Conservation (phyloP, 2,329 filamentous ascomycete species). For the Penicillium sp. region DNA sequence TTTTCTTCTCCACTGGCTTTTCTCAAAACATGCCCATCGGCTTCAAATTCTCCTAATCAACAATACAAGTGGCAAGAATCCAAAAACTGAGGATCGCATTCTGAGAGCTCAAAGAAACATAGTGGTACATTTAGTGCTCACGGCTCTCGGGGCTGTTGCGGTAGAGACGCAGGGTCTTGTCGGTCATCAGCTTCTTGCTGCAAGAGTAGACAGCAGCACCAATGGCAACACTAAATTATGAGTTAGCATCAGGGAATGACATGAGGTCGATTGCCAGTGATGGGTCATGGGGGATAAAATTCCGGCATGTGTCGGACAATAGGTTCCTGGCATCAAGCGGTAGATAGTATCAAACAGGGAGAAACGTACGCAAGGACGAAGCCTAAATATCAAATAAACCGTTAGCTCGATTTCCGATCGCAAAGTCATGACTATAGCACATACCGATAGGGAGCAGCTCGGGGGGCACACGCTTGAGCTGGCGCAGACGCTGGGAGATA, state of each 20-base stretch:
- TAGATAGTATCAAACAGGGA: constrained; percentile 9
- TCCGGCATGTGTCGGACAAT: constrained; percentile 9
- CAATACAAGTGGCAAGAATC: constrained; percentile 26
- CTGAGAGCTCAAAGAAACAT: constrained; percentile 30
- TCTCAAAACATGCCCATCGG: constrained; percentile 19
- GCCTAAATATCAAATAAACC: constrained; percentile 51
- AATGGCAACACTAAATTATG: constrained; percentile 59
- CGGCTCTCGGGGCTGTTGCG: constrained; percentile 59
- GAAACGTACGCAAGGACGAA: constrained; percentile 76
- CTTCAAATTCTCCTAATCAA: constrained; percentile 26
- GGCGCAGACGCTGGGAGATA: constrained; percentile 89
- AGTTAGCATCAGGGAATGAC: constrained; percentile 17
- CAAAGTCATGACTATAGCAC: constrained; percentile 30
- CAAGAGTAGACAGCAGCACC: constrained; percentile 78
- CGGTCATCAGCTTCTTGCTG: constrained; percentile 75
- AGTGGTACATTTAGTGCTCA: constrained; percentile 39
- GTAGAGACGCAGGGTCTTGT: constrained; percentile 87
- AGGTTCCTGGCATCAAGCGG: constrained; percentile 10
- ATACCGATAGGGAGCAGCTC: constrained; percentile 94
- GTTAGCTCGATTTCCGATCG: constrained; percentile 13
- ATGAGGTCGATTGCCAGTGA: constrained; percentile 2
- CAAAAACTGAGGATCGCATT: constrained; percentile 25
- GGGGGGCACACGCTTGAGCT: constrained; percentile 82
- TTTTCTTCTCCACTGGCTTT: constrained; percentile 14
- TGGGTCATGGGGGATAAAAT: constrained; percentile 19